Evolutionary conservation across 306 rosid genomes (phyloP).

Genomic region (Medicago lupulina): DNA sequence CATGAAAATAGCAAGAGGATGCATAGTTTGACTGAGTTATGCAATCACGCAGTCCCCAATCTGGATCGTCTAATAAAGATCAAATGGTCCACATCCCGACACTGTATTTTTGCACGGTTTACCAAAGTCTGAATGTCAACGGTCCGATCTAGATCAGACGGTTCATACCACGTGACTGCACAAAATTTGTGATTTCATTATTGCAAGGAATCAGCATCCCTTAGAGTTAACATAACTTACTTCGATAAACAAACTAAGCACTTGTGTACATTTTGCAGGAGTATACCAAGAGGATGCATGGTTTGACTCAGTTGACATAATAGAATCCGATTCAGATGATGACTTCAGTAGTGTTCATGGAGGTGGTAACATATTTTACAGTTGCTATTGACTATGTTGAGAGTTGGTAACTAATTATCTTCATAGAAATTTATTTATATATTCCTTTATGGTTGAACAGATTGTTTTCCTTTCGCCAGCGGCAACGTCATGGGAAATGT

Average conservation of each 20-base stretch:
- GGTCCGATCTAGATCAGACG: neutral
- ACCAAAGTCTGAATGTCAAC: neutral
- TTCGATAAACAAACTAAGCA: slow-evolving; percentile 34
- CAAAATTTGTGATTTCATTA: neutral
- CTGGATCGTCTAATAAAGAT: neutral
- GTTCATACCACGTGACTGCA: neutral
- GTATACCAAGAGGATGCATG: slow-evolving; percentile 79
- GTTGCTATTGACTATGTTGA: slow-evolving; percentile 5
- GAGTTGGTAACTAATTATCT: slow-evolving; percentile 4
- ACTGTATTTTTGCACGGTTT: neutral
- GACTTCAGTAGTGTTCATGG: slow-evolving; percentile 89
- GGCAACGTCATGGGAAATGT: slow-evolving; percentile 59
- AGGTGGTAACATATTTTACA: slow-evolving; percentile 56
- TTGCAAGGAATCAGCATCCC: neutral
- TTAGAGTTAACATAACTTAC: slow-evolving; percentile 8
- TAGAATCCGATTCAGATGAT: slow-evolving; percentile 89
- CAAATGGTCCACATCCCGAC: neutral
- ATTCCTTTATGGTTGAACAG: slow-evolving; percentile 48
- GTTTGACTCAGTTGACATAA: slow-evolving; percentile 82
- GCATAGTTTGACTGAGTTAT: slow-evolving; percentile 82
- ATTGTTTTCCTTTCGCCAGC: slow-evolving; percentile 61
- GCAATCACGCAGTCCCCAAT: neutral
- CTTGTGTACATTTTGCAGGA: slow-evolving; percentile 51
- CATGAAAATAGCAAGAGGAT: slow-evolving; percentile 76
- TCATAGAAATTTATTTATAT: slow-evolving; percentile 12